These are phyloP conservation scores for Metschnikowia koreensis DNA, from an alignment of 805 yeast species.

Conservation along the genomic window DNA sequence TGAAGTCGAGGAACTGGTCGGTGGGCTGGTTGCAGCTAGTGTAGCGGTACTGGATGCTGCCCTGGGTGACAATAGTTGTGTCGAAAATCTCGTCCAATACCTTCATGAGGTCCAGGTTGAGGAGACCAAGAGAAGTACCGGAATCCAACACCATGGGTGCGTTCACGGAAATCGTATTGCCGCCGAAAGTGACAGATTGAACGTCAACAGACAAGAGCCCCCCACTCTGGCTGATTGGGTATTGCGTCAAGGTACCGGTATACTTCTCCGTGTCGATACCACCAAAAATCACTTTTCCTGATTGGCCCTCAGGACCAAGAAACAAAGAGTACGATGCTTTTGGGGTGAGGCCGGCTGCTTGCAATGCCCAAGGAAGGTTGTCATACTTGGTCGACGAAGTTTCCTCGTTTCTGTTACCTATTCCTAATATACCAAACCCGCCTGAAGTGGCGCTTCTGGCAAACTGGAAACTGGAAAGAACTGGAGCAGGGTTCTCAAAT, in stretches of 20 bases:
- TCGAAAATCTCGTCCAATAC: constrained; percentile 10
- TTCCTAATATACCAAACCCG: constrained; percentile 12
- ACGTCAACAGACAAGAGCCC: constrained; percentile 10
- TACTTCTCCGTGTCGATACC: constrained; percentile 43
- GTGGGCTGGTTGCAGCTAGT: constrained; percentile 16
- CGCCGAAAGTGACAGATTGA: constrained; percentile 9
- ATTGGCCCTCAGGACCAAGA: constrained; percentile 38
- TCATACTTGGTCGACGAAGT: constrained; percentile 6
- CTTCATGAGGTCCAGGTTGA: constrained; percentile 5
- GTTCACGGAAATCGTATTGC: constrained; percentile 3
- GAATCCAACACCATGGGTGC: constrained; percentile 13
- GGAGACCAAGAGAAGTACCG: constrained; percentile 14
- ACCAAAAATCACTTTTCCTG: constrained; percentile 40
- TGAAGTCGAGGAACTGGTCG: constrained; percentile 12
- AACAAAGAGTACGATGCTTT: constrained; percentile 61
- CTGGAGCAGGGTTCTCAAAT: constrained; percentile 1
- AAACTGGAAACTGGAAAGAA: constrained; percentile 12
- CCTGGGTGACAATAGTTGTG: constrained; percentile 5
- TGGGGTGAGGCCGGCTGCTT: constrained; percentile 53
- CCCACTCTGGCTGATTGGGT: constrained; percentile 5
- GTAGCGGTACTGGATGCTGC: constrained; percentile 8
- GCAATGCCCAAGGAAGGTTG: constrained; percentile 65
- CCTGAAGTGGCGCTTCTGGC: constrained; percentile 6
- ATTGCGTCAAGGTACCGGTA: constrained; percentile 13
- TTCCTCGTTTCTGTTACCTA: constrained; percentile 13